Percentiles rank a stretch among this genome's conserved stretches.
Conservation (phyloP, 148 eudicot species). For the Camellia sinensis region DNA sequence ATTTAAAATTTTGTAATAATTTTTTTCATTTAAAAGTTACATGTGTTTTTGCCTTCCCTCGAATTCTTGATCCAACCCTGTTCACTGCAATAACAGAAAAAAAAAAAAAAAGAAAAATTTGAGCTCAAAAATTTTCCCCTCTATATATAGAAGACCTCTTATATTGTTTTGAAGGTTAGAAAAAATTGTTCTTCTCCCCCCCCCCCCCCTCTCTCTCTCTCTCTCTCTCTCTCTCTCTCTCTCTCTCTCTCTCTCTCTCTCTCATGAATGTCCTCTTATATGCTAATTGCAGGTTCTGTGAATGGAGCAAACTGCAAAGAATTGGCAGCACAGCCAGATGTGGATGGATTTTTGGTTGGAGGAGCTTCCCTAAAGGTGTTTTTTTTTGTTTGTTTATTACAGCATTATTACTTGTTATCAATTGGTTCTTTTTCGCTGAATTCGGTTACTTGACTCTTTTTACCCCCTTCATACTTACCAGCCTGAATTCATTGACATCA, state of each 20-base stretch:
- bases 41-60: no score
- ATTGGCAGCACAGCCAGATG: slow-evolving; percentile 56
- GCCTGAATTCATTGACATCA: slow-evolving; percentile 61
- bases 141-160: no score
- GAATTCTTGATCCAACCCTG: no score
- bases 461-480: slow-evolving; percentile 3
- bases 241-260: not conserved
- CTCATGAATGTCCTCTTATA: not conserved
- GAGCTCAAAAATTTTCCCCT: no score
- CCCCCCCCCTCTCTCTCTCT: no score
- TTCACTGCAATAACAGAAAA: no score
- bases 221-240: no score
- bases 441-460: not conserved
- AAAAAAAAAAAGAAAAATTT: no score
- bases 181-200: no score
- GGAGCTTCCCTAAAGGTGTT: slow-evolving; percentile 58
- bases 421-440: not conserved
- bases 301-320: slow-evolving; percentile 70
- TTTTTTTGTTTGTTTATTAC: not conserved
- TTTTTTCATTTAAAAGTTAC: no score
- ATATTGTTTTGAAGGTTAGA: no score
- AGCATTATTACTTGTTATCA: not conserved
- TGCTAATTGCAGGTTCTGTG: slow-evolving; percentile 49
- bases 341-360: slow-evolving; percentile 68
- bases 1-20: no score